These are phyloP conservation scores for Neonectria neomacrospora DNA, from an alignment of 2,329 filamentous ascomycete species.

Conservation along the genomic window DNA sequence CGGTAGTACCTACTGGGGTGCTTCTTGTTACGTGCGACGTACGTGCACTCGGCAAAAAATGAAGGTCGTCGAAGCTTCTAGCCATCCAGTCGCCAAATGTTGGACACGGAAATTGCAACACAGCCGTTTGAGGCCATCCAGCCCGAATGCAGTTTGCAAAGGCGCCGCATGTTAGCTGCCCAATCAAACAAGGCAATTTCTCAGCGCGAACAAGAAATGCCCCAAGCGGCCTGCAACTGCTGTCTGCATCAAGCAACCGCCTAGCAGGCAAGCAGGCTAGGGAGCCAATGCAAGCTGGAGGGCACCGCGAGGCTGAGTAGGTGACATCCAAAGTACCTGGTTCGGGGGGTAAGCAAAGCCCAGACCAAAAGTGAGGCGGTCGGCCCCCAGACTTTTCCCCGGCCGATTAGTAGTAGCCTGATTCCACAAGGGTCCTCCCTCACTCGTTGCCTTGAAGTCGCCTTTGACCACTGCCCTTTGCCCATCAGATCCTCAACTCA, in stretches of 20 bases:
- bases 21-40: background rate
- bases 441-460: background rate
- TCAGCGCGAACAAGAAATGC: constrained; percentile 1
- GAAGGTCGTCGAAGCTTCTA: constrained; percentile 42
- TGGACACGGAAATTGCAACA: background rate
- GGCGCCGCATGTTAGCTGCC: background rate
- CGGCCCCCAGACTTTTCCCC: background rate
- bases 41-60: background rate
- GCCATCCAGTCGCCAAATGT: constrained; percentile 24
- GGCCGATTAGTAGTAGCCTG: background rate
- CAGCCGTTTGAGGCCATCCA: constrained; percentile 15
- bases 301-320: constrained; percentile 9
- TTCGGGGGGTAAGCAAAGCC: background rate
- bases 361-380: constrained; percentile 9
- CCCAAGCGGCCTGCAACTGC: constrained; percentile 8
- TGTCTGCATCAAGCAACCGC: background rate
- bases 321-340: constrained; percentile 10
- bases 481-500: background rate
- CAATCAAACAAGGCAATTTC: background rate
- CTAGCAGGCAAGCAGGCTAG: too few species aligned
- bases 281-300: background rate
- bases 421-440: background rate
- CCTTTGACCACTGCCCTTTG: background rate
- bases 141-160: background rate
- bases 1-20: background rate